phyloP scores from a whole-genome alignment of 2,329 filamentous ascomycete genomes.

The Tympanopsis confertula region DNA sequence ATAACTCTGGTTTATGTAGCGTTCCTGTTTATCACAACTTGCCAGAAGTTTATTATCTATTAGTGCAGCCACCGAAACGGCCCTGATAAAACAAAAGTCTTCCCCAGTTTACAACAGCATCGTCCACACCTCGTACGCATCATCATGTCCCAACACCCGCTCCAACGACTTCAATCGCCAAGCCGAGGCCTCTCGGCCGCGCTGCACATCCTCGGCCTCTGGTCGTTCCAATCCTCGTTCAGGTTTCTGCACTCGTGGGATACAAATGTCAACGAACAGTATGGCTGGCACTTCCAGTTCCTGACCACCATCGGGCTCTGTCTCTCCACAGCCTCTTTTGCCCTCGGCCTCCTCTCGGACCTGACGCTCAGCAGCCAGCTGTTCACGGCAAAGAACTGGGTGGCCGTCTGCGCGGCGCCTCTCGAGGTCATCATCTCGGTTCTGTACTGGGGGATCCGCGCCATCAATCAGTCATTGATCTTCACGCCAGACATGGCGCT shows the following conservation, averaged over 20 bases:
- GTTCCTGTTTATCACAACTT: too few relatives aligned
- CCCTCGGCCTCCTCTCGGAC: slow-evolving; percentile 51
- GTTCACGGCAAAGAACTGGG: slow-evolving; percentile 55
- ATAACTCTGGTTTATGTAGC: too few relatives aligned
- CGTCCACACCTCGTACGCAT: slow-evolving; percentile 4
- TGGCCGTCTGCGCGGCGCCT: slow-evolving; percentile 55
- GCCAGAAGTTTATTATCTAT: too few relatives aligned
- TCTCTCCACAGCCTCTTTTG: slow-evolving; percentile 48
- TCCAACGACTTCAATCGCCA: slow-evolving; percentile 56
- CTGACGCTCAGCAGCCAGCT: slow-evolving; percentile 42
- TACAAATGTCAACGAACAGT: slow-evolving; percentile 40
- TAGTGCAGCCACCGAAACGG: too few relatives aligned
- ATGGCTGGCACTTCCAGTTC: slow-evolving; percentile 61
- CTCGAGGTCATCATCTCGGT: slow-evolving; percentile 61
- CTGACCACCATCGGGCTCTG: slow-evolving; percentile 63
- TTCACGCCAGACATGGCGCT: slow-evolving; percentile 43
- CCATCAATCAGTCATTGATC: slow-evolving; percentile 39
- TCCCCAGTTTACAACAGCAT: slow-evolving; percentile 6
- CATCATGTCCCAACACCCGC: slow-evolving; percentile 38
- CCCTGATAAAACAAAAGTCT: too few relatives aligned
- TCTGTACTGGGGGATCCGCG: slow-evolving; percentile 60
- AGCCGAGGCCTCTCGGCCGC: slow-evolving; percentile 50
- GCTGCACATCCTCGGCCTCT: slow-evolving; percentile 43
- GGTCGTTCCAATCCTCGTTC: slow-evolving; percentile 41
- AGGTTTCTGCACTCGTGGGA: slow-evolving; percentile 36